Conservation (phyloP, 371 early-diverging fungal genomes). For the Mycotypha africana region DNA sequence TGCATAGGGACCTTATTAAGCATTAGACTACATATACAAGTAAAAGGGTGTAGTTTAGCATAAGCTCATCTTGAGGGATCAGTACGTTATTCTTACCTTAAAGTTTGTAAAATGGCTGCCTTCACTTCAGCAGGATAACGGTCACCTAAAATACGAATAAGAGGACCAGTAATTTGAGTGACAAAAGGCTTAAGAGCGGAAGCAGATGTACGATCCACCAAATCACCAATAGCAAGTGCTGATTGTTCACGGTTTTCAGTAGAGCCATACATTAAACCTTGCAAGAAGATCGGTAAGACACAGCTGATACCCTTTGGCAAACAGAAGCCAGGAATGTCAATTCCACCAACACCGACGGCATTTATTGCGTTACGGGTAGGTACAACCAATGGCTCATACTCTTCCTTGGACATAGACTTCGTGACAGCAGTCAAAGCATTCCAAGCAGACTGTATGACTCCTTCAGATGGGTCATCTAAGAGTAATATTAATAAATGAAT, state of each 20-base stretch:
- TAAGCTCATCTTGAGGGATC: slow-evolving; percentile 2
- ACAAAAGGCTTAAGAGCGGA: slow-evolving; percentile 86
- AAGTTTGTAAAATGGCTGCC: slow-evolving; percentile 82
- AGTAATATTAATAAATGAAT: slow-evolving; percentile 69
- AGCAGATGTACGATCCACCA: slow-evolving; percentile 69
- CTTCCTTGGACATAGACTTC: slow-evolving; percentile 77
- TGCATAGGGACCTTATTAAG: slow-evolving; percentile 79
- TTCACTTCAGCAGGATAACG: slow-evolving; percentile 89
- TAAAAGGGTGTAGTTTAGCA: background rate
- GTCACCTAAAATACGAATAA: slow-evolving; percentile 97
- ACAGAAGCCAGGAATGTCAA: slow-evolving; percentile 82
- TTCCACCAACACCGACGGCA: slow-evolving; percentile 49
- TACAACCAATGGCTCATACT: slow-evolving; percentile 74
- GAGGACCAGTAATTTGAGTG: slow-evolving; percentile 93
- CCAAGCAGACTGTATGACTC: slow-evolving; percentile 71
- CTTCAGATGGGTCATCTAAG: slow-evolving; percentile 51
- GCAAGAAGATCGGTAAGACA: slow-evolving; percentile 86
- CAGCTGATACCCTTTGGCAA: slow-evolving; percentile 92
- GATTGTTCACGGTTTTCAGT: slow-evolving; percentile 82
- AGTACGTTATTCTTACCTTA: slow-evolving; percentile 52
- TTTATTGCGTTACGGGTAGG: slow-evolving; percentile 71
- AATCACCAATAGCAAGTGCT: slow-evolving; percentile 78
- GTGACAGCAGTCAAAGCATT: slow-evolving; percentile 74
- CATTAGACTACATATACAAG: slow-evolving; percentile 42
- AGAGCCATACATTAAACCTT: slow-evolving; percentile 89